Conservation (phyloP, 2,329 filamentous ascomycete species). For the Elsinoe necatrix region DNA sequence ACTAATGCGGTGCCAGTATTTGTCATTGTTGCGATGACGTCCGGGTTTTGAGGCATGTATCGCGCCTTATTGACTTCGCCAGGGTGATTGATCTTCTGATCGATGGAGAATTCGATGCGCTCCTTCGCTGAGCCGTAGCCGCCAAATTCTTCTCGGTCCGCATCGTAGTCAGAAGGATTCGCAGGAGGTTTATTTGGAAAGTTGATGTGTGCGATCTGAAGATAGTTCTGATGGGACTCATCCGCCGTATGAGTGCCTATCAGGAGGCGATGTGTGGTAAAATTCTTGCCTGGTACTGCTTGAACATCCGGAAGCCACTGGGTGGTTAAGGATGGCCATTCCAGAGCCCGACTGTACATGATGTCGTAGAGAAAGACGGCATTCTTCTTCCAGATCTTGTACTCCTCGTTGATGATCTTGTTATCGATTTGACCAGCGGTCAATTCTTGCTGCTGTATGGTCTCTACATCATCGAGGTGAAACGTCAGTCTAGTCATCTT, state of each 20-base stretch:
- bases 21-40: constrained; percentile 90
- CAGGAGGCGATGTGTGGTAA: constrained; percentile 77
- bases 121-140: constrained; percentile 75
- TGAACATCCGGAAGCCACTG: constrained; percentile 98
- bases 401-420: constrained; percentile 95
- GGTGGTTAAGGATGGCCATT: constrained; percentile 94
- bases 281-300: constrained; percentile 74
- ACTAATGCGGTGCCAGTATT: constrained; percentile 81
- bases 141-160: constrained; percentile 85
- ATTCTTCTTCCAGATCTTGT: constrained; percentile 99
- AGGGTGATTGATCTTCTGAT: constrained; percentile 93
- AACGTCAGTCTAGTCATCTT: background rate
- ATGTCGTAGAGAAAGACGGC: constrained; percentile 96
- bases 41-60: constrained; percentile 94
- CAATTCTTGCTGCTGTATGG: constrained; percentile 9
- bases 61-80: constrained; percentile 97
- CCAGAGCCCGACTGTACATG: constrained; percentile 87
- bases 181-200: constrained; percentile 70
- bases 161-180: constrained; percentile 78
- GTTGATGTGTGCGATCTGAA: constrained; percentile 90
- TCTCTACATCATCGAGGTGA: constrained; percentile 27
- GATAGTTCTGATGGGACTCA: constrained; percentile 67
- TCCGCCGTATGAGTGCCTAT: constrained; percentile 92
- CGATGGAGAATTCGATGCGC: constrained; percentile 78
- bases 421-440: constrained; percentile 47